These are phyloP conservation scores for Tolypocladium inflatum DNA, from an alignment of 2,329 filamentous ascomycete genomes.

Conservation along the genomic window DNA sequence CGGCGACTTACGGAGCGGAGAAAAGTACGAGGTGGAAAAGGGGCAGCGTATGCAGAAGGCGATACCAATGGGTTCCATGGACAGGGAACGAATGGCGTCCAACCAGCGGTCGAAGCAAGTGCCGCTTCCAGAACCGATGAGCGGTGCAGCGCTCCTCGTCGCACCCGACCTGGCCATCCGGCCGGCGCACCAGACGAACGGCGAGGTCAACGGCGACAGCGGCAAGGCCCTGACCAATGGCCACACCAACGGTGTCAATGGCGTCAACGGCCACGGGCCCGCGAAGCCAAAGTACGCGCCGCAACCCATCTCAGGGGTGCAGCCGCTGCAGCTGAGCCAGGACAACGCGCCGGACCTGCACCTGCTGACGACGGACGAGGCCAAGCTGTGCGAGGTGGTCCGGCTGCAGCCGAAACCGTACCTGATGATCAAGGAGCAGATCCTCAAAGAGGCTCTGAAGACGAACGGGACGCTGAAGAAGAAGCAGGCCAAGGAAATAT, in stretches of 20 bases:
- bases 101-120: conserved; percentile 60
- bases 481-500: conserved; percentile 85
- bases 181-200: conserved; percentile 24
- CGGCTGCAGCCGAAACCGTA: conserved; percentile 91
- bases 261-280: conserved; percentile 24
- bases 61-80: conserved; percentile 70
- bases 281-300: conserved; percentile 42
- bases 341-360: conserved; percentile 78
- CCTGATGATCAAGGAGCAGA: conserved; percentile 82
- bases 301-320: conserved; percentile 50
- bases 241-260: conserved; percentile 36
- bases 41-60: conserved; percentile 59
- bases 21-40: conserved; percentile 91
- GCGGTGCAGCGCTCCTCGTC: conserved; percentile 67
- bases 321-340: conserved; percentile 58
- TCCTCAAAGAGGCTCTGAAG: conserved; percentile 86
- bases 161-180: conserved; percentile 67
- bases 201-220: conserved; percentile 37
- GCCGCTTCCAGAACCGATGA: conserved; percentile 58
- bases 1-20: conserved; percentile 72
- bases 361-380: conserved; percentile 74
- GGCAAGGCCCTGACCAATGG: conserved; percentile 46
- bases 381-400: conserved; percentile 75
- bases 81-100: conserved; percentile 67
- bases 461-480: conserved; percentile 83